These are phyloP conservation scores for Limnanthes douglasii DNA, from an alignment of 345 rosid genomes.

Conservation along the genomic window DNA sequence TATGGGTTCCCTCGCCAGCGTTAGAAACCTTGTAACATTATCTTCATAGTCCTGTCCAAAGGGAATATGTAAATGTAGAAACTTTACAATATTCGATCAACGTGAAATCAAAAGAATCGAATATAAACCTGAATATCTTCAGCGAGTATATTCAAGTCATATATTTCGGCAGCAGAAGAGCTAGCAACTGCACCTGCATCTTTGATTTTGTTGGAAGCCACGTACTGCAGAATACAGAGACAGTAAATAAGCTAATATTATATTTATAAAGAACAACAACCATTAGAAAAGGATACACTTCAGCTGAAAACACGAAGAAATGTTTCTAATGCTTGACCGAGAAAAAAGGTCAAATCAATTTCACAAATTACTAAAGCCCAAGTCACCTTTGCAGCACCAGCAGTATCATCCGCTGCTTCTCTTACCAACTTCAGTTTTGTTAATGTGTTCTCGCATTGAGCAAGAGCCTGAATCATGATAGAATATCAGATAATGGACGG, in stretches of 20 bases:
- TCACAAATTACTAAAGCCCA: slow-evolving; percentile 1
- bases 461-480: slow-evolving; percentile 58
- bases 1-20: slow-evolving; percentile 97
- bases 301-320: no score
- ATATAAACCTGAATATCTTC: slow-evolving; percentile 76
- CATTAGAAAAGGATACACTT: no score
- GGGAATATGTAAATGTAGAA: slow-evolving; percentile 7
- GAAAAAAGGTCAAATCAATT: not conserved
- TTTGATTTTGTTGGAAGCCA: slow-evolving; percentile 43
- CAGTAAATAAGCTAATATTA: slow-evolving; percentile 6
- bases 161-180: slow-evolving; percentile 63
- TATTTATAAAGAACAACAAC: not conserved
- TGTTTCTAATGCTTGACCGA: not conserved
- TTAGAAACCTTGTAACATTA: slow-evolving; percentile 86
- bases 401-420: slow-evolving; percentile 93
- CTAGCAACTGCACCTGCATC: slow-evolving; percentile 96
- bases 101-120: not conserved
- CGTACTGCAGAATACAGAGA: slow-evolving; percentile 22
- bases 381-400: slow-evolving; percentile 91
- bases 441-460: slow-evolving; percentile 87
- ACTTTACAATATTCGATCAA: slow-evolving; percentile 3
- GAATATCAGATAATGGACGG: not conserved
- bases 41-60: slow-evolving; percentile 57
- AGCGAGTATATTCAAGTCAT: slow-evolving; percentile 77
- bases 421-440: slow-evolving; percentile 70